These are phyloP conservation scores for Phymatotrichopsis omnivora DNA, from an alignment of 2,329 filamentous ascomycete genomes.

Conservation along the genomic window DNA sequence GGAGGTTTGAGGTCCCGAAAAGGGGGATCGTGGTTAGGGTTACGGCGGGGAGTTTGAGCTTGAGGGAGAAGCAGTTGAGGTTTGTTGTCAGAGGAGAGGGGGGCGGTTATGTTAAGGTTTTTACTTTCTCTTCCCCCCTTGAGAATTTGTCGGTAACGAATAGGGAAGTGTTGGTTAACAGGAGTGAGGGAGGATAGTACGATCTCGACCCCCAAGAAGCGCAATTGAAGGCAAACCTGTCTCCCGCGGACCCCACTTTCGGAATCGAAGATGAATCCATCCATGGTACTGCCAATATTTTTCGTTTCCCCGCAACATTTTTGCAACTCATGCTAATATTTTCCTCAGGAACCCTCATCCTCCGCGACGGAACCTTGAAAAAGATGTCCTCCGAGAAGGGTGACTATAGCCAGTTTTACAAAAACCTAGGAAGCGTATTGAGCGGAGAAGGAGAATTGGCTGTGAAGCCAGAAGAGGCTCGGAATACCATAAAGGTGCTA, in stretches of 20 bases:
- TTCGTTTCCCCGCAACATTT: neutral
- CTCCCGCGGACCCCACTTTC: conserved; percentile 13
- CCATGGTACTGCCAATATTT: conserved; percentile 5
- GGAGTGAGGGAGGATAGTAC: conserved; percentile 12
- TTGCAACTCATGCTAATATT: neutral
- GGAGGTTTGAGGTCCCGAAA: conserved; percentile 25
- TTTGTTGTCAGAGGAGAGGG: conserved; percentile 34
- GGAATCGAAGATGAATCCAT: conserved; percentile 22
- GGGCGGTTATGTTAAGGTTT: conserved; percentile 38
- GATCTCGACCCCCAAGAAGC: conserved; percentile 24
- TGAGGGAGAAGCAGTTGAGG: conserved; percentile 33
- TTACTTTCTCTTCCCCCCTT: conserved; percentile 1
- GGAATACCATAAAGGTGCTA: conserved; percentile 28
- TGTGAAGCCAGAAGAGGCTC: conserved; percentile 28
- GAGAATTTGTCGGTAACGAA: neutral
- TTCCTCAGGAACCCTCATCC: conserved; percentile 24
- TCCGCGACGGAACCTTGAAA: conserved; percentile 18
- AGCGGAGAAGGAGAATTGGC: conserved; percentile 15
- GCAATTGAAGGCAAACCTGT: conserved; percentile 20
- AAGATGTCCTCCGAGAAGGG: conserved; percentile 27
- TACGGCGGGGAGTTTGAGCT: conserved; percentile 33
- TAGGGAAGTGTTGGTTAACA: too few species aligned
- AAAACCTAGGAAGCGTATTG: conserved; percentile 25
- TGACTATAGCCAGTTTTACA: conserved; percentile 28
- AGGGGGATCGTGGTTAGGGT: conserved; percentile 34